Base-by-base conservation (phyloP, 2,329 filamentous ascomycete genomes). In the Trichoderma aggressivum region DNA sequence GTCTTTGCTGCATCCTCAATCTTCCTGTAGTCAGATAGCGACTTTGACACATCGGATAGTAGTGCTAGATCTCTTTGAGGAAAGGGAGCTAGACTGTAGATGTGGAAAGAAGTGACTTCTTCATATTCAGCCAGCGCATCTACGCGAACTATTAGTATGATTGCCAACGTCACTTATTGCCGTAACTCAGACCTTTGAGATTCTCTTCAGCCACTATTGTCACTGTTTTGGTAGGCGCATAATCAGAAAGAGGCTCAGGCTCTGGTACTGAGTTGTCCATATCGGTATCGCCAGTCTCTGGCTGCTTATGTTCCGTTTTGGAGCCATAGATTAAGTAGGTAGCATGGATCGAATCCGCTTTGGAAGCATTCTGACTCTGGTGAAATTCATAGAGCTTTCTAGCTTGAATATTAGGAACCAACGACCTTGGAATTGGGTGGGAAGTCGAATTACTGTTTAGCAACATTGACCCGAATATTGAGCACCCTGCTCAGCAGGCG, bases 381-480 rank as follows among this genome's bases (percentile, higher is more conserved):
- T 98, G 89, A 75, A 97, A 98, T 36, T 97, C 94, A 81, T 91
- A 97, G 4, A 98, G 89, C 88, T 97, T 95, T 76, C 94, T 97
- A 66, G 12, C 1, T 24, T 50, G 12, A 5, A 8, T 14, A 56
- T 50, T 36, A 60, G 28, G 3, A 14, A 24, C n/a, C 7, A 36
- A 5, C 3, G 7, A 11, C 18, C 6, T 5, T 1, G 32, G 5
- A 21, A 53, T 12, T 18, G 12, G 8, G 18, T 8, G 12, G 11
- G 10, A 36, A 5, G 4, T 1, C 10, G 1, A 28, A n/a, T 69
- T 83, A 97, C 94, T 94, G 90, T 82, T 99, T 99, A 14, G 96
- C 96, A 56, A 88, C 85, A 78, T 97, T 96, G 80, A 92, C 91
- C 79, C 98, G 92, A 58, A 97, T 87, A 77, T 94, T 92, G 68